A percentile compares a stretch with the other conserved stretches of the same genome.
These are phyloP conservation scores for Trichomonas tenax DNA, from an alignment of 208 protist genomes.

Conservation along the genomic window DNA sequence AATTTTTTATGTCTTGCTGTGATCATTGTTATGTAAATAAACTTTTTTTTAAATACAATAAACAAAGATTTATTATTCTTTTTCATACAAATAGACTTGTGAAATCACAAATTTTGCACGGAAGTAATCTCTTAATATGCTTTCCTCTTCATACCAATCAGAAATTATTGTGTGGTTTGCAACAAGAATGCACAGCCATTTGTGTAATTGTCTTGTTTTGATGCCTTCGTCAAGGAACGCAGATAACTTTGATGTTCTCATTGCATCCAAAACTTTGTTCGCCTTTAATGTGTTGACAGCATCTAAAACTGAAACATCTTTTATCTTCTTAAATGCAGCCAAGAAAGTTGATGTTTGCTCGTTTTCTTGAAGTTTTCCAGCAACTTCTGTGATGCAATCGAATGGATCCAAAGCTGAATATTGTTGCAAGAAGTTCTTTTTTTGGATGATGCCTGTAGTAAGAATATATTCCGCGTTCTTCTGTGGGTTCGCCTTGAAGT, in stretches of 20 bases:
- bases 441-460: background rate
- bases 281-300: background rate
- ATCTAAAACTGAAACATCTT: background rate
- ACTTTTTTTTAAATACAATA: too few species aligned
- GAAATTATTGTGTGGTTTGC: background rate
- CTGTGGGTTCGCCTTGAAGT: background rate
- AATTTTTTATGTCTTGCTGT: too few species aligned
- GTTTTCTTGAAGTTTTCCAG: background rate
- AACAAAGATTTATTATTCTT: too few species aligned
- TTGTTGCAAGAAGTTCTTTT: background rate
- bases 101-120: background rate
- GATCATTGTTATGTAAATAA: too few species aligned
- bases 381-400: background rate
- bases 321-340: background rate
- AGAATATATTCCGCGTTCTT: background rate
- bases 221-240: background rate
- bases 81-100: background rate
- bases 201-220: background rate
- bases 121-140: background rate
- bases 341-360: background rate
- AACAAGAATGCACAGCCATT: background rate
- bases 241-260: background rate
- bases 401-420: background rate
- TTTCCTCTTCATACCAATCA: background rate
- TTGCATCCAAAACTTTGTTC: background rate